Base-by-base conservation (phyloP, 345 rosid genomes). In the Eucalyptus rudis region DNA sequence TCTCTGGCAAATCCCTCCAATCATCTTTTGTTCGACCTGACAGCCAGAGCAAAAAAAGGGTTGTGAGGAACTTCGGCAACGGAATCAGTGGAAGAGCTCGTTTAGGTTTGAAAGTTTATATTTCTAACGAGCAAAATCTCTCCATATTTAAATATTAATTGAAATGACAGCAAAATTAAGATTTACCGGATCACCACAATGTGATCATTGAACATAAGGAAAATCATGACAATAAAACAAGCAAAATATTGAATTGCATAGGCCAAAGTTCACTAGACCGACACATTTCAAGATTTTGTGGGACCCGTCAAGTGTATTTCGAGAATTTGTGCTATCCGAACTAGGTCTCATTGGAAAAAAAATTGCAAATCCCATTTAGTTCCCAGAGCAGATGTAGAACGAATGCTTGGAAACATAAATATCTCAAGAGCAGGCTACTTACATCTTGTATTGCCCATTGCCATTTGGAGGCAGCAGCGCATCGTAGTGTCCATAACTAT, bases 401-500 rank as follows among this genome's bases (percentile, higher is more conserved):
- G 2, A 10, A 43, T 20, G 27, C 45, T 36, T 36, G 45, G 45
- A 36, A 86, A 86, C 27, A 49, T n/a, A 19, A n/a, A 29, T 17
- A 29, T 45, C 1, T 86, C 14, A 86, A 29, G 8, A 29, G 44
- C 24, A 24, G 13, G 16, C 33, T 10, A n/a, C 59, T 86, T 31
- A 86, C 56, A 54, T 86, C 87, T 31, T 86, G 52, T 43, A 86
- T 54, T 66, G 88, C 88, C 40, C 59, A 89, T 19, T 71, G 45
- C 83, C 45, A 19, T 36, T 71, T 36, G 83, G 83, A 36, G 88
- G 86, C 81, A 52, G 90, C 92, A 94, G 89, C 45, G 92, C 94
- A 89, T 94, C 97, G 66, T 94, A 94, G 88, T 95, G 96, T 84
- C 97, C 96, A 83, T 93, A 92, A 9, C 96, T 95, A 87, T 93